phyloP scores from a whole-genome alignment of 257 asterid species.

The Knoxia roxburghii region DNA sequence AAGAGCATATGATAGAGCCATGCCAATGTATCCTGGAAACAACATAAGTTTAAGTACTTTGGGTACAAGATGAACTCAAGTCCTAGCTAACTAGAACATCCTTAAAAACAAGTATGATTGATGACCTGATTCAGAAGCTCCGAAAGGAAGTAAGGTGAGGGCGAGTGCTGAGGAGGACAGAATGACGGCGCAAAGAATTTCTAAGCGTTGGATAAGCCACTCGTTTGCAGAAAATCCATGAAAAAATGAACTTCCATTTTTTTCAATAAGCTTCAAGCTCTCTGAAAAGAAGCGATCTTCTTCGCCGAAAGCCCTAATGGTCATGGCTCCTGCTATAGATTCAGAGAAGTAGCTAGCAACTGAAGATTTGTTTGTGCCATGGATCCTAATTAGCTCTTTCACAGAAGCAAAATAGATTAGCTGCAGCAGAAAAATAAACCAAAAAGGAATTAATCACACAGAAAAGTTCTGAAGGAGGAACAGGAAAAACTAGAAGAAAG shows the following conservation, averaged over 20 bases:
- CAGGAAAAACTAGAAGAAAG: neutral
- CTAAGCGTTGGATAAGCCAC: conserved; percentile 37
- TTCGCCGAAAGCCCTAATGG: conserved; percentile 35
- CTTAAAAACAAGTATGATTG: neutral
- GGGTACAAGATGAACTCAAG: neutral
- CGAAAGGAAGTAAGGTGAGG: conserved; percentile 23
- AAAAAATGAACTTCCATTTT: conserved; percentile 22
- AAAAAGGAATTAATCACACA: neutral
- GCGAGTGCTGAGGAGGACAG: conserved; percentile 37
- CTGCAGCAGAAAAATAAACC: conserved; percentile 8
- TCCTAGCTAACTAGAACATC: neutral
- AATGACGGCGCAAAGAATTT: conserved; percentile 26
- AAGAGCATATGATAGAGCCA: conserved; percentile 39
- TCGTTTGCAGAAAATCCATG: conserved; percentile 36
- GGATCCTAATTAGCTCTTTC: conserved; percentile 34
- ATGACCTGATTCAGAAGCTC: conserved; percentile 29
- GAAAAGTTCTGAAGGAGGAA: neutral
- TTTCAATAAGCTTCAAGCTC: conserved; percentile 27
- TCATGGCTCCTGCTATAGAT: conserved; percentile 34
- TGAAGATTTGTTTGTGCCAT: conserved; percentile 32
- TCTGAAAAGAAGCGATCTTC: conserved; percentile 29
- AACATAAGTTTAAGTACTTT: neutral
- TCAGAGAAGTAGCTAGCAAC: conserved; percentile 36
- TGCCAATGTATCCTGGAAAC: conserved; percentile 32
- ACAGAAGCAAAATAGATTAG: conserved; percentile 31